Percentiles rank a stretch among this genome's conserved stretches.
These are phyloP conservation scores for Rutstroemia sp. DNA, from an alignment of 2,329 filamentous ascomycete genomes.

Conservation along the genomic window DNA sequence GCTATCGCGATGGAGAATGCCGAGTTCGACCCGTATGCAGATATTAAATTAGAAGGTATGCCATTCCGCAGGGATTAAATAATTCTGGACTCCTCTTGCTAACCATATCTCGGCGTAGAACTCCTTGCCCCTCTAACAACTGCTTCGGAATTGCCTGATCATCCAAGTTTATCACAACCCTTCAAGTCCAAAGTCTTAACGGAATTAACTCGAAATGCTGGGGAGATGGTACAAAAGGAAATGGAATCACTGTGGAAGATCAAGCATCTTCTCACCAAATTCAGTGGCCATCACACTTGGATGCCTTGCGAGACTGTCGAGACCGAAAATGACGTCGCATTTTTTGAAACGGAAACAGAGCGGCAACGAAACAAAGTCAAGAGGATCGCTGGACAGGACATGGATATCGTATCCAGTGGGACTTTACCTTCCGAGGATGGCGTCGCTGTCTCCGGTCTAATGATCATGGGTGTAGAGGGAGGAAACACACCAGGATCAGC, in stretches of 20 bases:
- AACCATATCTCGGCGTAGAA: constrained; percentile 40
- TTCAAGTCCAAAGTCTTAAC: constrained; percentile 69
- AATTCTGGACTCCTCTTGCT: constrained; percentile 8
- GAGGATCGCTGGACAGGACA: constrained; percentile 17
- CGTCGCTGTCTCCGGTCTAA: constrained; percentile 5
- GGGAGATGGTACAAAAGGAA: constrained; percentile 67
- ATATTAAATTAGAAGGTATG: constrained; percentile 64
- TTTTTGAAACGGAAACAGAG: constrained; percentile 36
- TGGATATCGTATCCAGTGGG: constrained; percentile 22
- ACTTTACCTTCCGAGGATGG: constrained; percentile 19
- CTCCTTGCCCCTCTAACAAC: constrained; percentile 69
- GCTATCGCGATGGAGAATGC: constrained; percentile 53
- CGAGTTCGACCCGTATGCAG: constrained; percentile 67
- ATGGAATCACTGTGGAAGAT: constrained; percentile 65
- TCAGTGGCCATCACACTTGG: constrained; percentile 70
- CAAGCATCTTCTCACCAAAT: constrained; percentile 63
- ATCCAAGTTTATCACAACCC: constrained; percentile 66
- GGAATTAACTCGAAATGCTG: constrained; percentile 61
- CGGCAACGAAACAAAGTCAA: constrained; percentile 18
- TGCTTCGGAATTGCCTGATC: constrained; percentile 65
- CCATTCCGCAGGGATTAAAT: constrained; percentile 8
- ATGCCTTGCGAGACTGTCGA: constrained; percentile 53
- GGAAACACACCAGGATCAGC: constrained; percentile 1
- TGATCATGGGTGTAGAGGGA: constrained; percentile 6
- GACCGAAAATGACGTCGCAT: constrained; percentile 45